These are phyloP conservation scores for Exobasidium cylindrosporum DNA, from an alignment of 1,284 basidiomycete species.

Conservation along the genomic window DNA sequence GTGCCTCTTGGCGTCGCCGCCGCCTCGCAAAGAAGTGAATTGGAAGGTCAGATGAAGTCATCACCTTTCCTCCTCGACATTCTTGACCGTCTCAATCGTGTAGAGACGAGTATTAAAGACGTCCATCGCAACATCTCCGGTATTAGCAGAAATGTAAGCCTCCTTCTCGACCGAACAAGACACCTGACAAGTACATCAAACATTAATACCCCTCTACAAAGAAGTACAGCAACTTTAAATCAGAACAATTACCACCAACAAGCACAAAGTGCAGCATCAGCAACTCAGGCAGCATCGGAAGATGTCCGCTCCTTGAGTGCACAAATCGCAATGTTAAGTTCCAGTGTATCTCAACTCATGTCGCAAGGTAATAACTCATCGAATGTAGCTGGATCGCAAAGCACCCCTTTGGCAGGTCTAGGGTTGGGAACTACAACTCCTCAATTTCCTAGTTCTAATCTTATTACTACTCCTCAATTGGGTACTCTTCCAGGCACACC, in stretches of 20 bases:
- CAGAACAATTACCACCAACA: conserved; percentile 3
- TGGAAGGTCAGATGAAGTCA: neutral
- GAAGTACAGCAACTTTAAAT: neutral
- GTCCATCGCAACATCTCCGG: conserved; percentile 72
- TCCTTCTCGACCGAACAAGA: conserved; percentile 66
- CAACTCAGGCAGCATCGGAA: conserved; percentile 18
- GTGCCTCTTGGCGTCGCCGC: too few relatives aligned
- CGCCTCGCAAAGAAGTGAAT: too few relatives aligned
- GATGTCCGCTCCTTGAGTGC: conserved; percentile 38
- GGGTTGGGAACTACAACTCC: conserved; percentile 26
- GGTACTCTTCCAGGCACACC: conserved; percentile 17
- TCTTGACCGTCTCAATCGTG: conserved; percentile 21
- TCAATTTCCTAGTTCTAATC: conserved; percentile 20
- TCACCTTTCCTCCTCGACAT: conserved; percentile 25
- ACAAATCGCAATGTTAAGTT: conserved; percentile 33
- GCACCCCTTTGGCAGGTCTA: conserved; percentile 21
- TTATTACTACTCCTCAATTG: conserved; percentile 26
- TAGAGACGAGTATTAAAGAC: conserved; percentile 55
- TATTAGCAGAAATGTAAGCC: conserved; percentile 71
- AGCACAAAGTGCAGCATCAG: conserved; percentile 1
- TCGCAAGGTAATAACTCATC: conserved; percentile 8
- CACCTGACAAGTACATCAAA: neutral
- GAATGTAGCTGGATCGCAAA: conserved; percentile 6
- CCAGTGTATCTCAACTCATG: conserved; percentile 24
- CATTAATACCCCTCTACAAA: neutral